phyloP scores from a whole-genome alignment of 441 rosid species.

The Jatropha multifida region DNA sequence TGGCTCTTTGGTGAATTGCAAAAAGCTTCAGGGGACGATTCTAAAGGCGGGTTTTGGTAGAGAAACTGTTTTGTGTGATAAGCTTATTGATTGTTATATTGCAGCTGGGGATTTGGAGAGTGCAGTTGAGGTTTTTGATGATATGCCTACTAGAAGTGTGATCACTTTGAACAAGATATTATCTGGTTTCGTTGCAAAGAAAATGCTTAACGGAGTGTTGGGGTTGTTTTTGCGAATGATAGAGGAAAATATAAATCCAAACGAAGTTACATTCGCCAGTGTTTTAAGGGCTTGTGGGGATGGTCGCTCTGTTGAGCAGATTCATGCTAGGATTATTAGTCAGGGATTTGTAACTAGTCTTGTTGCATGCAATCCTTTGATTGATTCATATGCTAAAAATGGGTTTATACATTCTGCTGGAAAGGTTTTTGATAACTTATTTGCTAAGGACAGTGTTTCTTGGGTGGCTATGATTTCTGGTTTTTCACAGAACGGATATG shows the following conservation, averaged over 20 bases:
- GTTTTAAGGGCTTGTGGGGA: constrained; percentile 55
- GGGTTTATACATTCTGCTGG: constrained; percentile 52
- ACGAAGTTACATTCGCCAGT: constrained; percentile 44
- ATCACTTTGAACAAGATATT: constrained; percentile 60
- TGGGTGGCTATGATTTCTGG: constrained; percentile 92
- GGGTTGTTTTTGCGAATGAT: constrained; percentile 44
- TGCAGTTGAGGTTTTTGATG: constrained; percentile 63
- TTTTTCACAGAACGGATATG: constrained; percentile 61
- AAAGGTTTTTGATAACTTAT: constrained; percentile 57
- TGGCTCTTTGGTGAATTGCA: constrained; percentile 46
- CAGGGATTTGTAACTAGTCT: constrained; percentile 54
- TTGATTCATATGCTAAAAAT: constrained; percentile 66
- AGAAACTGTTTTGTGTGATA: constrained; percentile 40
- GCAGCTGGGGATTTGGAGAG: constrained; percentile 41
- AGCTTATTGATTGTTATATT: constrained; percentile 47
- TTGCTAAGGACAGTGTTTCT: constrained; percentile 63
- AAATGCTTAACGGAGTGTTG: constrained; percentile 34
- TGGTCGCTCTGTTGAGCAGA: constrained; percentile 44
- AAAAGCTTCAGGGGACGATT: constrained; percentile 60
- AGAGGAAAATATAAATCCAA: constrained; percentile 40
- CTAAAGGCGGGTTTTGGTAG: constrained; percentile 53
- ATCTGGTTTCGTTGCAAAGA: constrained; percentile 41
- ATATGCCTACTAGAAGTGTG: constrained; percentile 55
- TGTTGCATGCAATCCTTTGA: constrained; percentile 57
- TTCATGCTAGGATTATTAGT: constrained; percentile 65